Evolutionary conservation across 495 filamentous ascomycete genomes (phyloP), one percentile per base, ranked within the genome.

Genomic region (Penicillium angulare): DNA sequence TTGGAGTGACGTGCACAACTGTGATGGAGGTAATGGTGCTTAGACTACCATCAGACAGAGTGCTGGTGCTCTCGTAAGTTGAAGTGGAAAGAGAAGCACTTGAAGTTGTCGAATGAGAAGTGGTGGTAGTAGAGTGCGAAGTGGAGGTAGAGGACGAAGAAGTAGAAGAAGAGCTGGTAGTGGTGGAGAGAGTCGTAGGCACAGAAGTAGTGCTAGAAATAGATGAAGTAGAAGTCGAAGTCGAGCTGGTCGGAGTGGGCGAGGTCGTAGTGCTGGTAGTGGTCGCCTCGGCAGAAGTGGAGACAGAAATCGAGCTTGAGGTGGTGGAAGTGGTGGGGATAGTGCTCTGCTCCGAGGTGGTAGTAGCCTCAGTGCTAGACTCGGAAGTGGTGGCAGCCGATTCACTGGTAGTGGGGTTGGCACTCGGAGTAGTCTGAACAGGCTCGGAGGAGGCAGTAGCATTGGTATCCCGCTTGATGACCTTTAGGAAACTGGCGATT

Each of bases 1-100:
- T 65, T 18, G 56, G 53, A 20, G 57, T 57, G 16, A 62, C 64
- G 31, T 67, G 65, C 27, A 80, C 66, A 13, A 80, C 66, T 2
- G 76, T 75, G 10, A 75, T 53, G 33, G 70, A 63, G n/a, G 78
- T 81, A 49, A 78, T 63, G 43, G 76, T 78, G 57, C 63, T 71
- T 23, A 71, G 42, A n/a, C 62, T 66, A 39, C 77, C 89, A 60
- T 97, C 86, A 18, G 92, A 79, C 2, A 92, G 83, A 50, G 87
- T 90, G 63, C 84, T 84, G 34, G 69, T 76, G 35, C 63, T 68
- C 44, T 71, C 56, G 60, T 57, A 63, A 5, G 68, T 78, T 1
- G 66, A 56, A 7, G 49, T 76, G 16, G 41, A 63, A 5, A 67
- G 65, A 34, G 61, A 65, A 48, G 75, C 72, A 55, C 2, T 6